These are phyloP conservation scores for Pythium sukuiense DNA, from an alignment of 352 stramenopile genomes.

Conservation along the genomic window DNA sequence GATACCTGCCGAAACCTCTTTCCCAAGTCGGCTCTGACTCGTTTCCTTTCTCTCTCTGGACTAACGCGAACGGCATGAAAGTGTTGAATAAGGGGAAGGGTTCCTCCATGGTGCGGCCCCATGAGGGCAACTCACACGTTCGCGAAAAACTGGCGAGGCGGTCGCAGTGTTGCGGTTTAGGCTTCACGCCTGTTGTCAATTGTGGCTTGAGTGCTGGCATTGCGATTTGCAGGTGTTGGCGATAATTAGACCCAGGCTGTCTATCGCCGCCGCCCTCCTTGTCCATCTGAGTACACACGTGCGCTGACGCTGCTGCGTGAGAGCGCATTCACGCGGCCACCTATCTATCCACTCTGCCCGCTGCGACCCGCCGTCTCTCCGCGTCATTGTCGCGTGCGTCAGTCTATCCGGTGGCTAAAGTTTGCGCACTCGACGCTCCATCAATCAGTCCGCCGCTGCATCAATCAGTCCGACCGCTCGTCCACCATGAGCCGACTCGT, in stretches of 20 bases:
- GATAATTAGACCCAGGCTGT: background rate
- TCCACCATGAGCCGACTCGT: slow-evolving; percentile 66
- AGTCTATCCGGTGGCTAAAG: background rate
- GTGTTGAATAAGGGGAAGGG: slow-evolving; percentile 9
- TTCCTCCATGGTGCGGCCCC: background rate
- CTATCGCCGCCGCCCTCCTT: background rate
- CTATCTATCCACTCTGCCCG: background rate
- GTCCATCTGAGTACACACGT: background rate
- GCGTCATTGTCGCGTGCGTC: too few relatives aligned
- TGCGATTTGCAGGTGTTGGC: slow-evolving; percentile 2
- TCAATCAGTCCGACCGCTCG: background rate
- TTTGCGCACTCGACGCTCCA: background rate
- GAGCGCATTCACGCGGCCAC: background rate
- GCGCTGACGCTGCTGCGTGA: background rate
- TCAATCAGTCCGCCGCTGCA: background rate
- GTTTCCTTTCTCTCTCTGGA: slow-evolving; percentile 1
- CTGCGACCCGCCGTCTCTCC: background rate
- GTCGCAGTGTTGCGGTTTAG: background rate
- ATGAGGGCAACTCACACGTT: background rate
- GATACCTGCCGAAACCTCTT: background rate
- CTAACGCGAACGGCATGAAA: background rate
- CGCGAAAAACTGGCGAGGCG: slow-evolving; percentile 6
- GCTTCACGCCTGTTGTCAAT: slow-evolving; percentile 18
- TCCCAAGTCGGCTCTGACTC: slow-evolving; percentile 1
- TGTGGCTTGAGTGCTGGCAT: slow-evolving; percentile 5